Conservation (phyloP, 139 green algal species). For the Volvox reticuliferus region DNA sequence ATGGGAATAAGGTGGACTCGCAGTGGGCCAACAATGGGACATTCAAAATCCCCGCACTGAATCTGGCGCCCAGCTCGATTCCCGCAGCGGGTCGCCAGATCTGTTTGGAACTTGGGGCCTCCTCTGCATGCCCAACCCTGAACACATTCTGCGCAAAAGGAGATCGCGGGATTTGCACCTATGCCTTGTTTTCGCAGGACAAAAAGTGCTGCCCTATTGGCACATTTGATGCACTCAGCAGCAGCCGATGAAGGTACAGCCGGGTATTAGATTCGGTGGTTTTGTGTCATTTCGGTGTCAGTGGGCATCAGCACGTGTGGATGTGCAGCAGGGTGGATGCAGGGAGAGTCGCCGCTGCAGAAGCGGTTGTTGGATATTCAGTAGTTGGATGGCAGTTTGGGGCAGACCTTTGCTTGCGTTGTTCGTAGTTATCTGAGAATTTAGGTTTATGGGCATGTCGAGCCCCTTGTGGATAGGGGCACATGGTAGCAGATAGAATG, state of each 20-base stretch:
- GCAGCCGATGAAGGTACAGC: background rate
- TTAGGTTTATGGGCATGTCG: no score
- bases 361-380: no score
- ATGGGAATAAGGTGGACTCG: constrained; percentile 36
- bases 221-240: background rate
- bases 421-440: no score
- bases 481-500: background rate
- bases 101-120: constrained; percentile 20
- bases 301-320: no score
- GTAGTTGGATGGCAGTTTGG: no score
- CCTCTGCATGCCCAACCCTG: constrained; percentile 12
- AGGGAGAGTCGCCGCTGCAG: no score
- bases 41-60: constrained; percentile 13
- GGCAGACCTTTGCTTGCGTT: no score
- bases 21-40: constrained; percentile 19
- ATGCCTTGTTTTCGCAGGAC: constrained; percentile 9
- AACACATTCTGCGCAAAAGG: background rate
- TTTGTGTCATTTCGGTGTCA: background rate
- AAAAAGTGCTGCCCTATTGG: constrained; percentile 21
- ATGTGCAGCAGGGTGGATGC: no score
- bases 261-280: background rate
- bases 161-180: background rate
- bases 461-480: no score
- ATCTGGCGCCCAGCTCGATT: background rate
- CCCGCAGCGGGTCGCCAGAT: background rate